A percentile compares a stretch with the other conserved stretches of the same genome.
Conservation (phyloP, 495 filamentous ascomycete genomes). For the Mytilinidion resinicola region DNA sequence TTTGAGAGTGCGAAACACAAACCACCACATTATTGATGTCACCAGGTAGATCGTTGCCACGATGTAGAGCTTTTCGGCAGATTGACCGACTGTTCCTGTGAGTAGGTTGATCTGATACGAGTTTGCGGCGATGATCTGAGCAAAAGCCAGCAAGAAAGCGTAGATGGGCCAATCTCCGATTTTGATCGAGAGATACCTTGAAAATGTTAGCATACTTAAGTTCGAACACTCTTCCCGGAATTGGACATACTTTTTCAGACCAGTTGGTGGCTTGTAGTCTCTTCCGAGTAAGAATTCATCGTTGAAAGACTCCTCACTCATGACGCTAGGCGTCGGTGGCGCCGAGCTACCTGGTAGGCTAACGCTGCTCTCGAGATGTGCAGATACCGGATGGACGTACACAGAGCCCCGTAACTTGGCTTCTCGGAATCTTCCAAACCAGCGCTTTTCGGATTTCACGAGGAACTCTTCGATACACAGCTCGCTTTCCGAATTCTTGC, state of each 20-base stretch:
- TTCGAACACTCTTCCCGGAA: no score
- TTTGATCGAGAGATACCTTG: conserved; percentile 18
- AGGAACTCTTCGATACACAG: conserved; percentile 60
- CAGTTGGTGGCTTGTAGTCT: conserved; percentile 60
- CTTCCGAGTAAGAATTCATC: conserved; percentile 55
- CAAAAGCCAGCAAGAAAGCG: conserved; percentile 60
- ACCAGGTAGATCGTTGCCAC: conserved; percentile 57
- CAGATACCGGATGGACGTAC: neutral
- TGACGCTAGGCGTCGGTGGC: no score
- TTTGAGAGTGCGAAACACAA: conserved; percentile 49
- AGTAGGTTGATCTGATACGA: conserved; percentile 64
- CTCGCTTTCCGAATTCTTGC: conserved; percentile 47
- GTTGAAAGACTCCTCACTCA: neutral
- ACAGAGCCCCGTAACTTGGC: conserved; percentile 39
- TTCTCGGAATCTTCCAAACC: conserved; percentile 52
- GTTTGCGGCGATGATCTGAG: conserved; percentile 61
- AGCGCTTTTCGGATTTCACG: conserved; percentile 58
- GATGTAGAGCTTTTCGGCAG: conserved; percentile 56
- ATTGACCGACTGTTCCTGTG: conserved; percentile 53
- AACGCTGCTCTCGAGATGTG: neutral
- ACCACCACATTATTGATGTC: conserved; percentile 58
- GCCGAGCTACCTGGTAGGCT: neutral
- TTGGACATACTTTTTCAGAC: conserved; percentile 45
- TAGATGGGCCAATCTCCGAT: conserved; percentile 65
- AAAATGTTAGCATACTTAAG: no score